These are phyloP conservation scores for Thielaviopsis musarum DNA, from an alignment of 2,329 filamentous ascomycete genomes.

Conservation along the genomic window DNA sequence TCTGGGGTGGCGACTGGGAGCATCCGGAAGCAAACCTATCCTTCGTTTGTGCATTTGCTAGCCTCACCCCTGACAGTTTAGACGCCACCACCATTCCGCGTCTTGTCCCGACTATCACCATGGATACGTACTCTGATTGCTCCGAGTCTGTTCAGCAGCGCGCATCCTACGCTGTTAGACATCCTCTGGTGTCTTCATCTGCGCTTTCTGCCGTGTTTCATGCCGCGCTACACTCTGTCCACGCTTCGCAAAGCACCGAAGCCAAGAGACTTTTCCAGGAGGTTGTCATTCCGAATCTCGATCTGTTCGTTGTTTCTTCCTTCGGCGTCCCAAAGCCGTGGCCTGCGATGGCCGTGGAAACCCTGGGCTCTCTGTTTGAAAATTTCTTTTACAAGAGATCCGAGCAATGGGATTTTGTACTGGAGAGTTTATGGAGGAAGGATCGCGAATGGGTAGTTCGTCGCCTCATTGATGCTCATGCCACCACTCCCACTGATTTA, in stretches of 20 bases:
- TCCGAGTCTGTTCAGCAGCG: slow-evolving; percentile 32
- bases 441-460: slow-evolving; percentile 75
- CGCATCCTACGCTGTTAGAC: slow-evolving; percentile 50
- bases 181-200: slow-evolving; percentile 75
- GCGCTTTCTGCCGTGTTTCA: slow-evolving; percentile 57
- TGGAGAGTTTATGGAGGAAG: slow-evolving; percentile 82
- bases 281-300: slow-evolving; percentile 54
- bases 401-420: slow-evolving; percentile 67
- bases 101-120: slow-evolving; percentile 59
- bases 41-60: slow-evolving; percentile 80
- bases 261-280: slow-evolving; percentile 50
- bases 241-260: slow-evolving; percentile 44
- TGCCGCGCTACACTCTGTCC: slow-evolving; percentile 42
- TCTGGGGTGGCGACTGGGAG: slow-evolving; percentile 87
- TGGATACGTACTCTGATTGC: slow-evolving; percentile 37
- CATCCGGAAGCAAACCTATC: slow-evolving; percentile 77
- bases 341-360: slow-evolving; percentile 58
- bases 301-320: slow-evolving; percentile 63
- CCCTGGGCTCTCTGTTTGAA: slow-evolving; percentile 60
- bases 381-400: slow-evolving; percentile 69
- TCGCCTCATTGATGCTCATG: slow-evolving; percentile 67
- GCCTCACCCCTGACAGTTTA: slow-evolving; percentile 55
- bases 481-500: slow-evolving; percentile 43
- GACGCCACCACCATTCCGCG: slow-evolving; percentile 75
- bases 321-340: slow-evolving; percentile 64